These are phyloP conservation scores for Samsoniella hepiali DNA, from an alignment of 2,329 filamentous ascomycete genomes.

Conservation along the genomic window DNA sequence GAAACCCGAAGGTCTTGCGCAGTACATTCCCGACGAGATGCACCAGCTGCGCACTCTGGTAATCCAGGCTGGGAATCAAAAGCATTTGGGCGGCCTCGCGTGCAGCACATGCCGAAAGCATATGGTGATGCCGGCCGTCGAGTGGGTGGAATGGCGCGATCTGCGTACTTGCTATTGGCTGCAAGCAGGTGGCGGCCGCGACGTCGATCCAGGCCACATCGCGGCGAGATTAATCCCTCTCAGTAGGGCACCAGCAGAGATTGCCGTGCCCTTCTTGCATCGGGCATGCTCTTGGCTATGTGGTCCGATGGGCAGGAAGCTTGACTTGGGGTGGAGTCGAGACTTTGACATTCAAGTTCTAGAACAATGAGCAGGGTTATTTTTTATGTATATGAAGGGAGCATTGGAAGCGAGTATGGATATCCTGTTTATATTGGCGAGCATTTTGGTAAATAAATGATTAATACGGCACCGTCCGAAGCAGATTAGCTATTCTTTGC, in stretches of 20 bases:
- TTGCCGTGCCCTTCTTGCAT: constrained; percentile 44
- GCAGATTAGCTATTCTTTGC: neutral
- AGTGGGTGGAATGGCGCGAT: constrained; percentile 64
- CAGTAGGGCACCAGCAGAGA: constrained; percentile 33
- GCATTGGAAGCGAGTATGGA: constrained; percentile 10
- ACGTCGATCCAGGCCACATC: constrained; percentile 15
- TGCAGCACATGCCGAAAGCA: constrained; percentile 52
- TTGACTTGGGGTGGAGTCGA: constrained; percentile 15
- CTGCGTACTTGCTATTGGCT: constrained; percentile 26
- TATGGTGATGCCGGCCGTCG: constrained; percentile 49
- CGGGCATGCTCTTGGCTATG: constrained; percentile 52
- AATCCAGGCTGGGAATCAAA: constrained; percentile 38
- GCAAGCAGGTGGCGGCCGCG: constrained; percentile 7
- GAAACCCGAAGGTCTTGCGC: constrained; percentile 41
- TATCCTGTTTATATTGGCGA: neutral
- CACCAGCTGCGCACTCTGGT: constrained; percentile 41
- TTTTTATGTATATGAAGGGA: constrained; percentile 1
- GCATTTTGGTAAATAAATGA: neutral
- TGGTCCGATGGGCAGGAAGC: constrained; percentile 37
- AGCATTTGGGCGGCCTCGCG: constrained; percentile 45
- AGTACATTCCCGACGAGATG: constrained; percentile 42
- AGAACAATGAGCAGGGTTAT: neutral
- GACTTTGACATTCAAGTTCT: constrained; percentile 6
- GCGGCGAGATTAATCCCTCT: constrained; percentile 25
- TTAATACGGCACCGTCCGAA: neutral